These are phyloP conservation scores for Lasiosphaeris hirsuta DNA, from an alignment of 495 filamentous ascomycete genomes.

Conservation along the genomic window DNA sequence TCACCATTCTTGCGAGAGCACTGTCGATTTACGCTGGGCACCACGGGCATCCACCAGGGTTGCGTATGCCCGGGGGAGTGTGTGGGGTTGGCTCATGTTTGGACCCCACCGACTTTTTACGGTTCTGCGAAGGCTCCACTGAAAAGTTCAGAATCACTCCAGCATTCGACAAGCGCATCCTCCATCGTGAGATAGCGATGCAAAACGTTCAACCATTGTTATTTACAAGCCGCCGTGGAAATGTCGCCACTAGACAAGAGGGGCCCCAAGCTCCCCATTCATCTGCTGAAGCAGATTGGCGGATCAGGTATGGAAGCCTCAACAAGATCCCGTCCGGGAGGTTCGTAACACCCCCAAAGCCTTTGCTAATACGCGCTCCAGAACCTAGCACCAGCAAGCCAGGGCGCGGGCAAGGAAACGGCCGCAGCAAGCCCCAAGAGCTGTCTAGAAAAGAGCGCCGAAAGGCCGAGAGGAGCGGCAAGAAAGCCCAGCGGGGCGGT, in stretches of 20 bases:
- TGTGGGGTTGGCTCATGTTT: too few relatives aligned
- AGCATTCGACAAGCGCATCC: too few relatives aligned
- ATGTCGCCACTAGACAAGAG: conserved; percentile 18
- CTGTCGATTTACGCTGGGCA: too few relatives aligned
- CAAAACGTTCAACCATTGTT: too few relatives aligned
- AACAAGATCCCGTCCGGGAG: neutral
- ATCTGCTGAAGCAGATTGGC: conserved; percentile 30
- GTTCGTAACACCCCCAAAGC: neutral
- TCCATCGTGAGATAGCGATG: too few relatives aligned
- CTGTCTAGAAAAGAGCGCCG: conserved; percentile 47
- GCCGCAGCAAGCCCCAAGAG: neutral
- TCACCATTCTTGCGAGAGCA: too few relatives aligned
- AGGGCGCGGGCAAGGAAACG: neutral
- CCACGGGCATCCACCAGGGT: too few relatives aligned
- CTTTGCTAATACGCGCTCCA: neutral
- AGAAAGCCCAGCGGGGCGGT: conserved; percentile 20
- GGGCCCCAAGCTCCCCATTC: conserved; percentile 19
- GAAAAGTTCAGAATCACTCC: conserved; percentile 7
- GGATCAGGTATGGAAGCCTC: conserved; percentile 10
- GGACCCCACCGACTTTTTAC: neutral
- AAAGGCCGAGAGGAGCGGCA: conserved; percentile 46
- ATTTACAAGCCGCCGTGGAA: neutral
- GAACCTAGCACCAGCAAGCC: neutral
- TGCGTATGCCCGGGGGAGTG: too few relatives aligned
- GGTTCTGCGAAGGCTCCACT: neutral